Conservation (phyloP, 2,329 filamentous ascomycete species). For the Colletotrichum simmondsii region DNA sequence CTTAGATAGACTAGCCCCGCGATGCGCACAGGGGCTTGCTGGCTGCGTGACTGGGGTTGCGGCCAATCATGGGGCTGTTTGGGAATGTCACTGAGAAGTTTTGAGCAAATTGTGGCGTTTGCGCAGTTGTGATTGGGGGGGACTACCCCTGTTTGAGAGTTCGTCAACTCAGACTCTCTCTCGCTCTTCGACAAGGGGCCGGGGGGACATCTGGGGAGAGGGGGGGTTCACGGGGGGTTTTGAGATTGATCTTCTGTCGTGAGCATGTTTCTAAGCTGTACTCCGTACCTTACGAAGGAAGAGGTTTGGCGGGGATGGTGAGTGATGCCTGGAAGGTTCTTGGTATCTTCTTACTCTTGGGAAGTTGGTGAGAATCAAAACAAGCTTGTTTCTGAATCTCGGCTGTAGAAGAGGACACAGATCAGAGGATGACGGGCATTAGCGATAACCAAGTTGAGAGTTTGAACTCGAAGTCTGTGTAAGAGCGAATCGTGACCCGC, state of each 20-base stretch:
- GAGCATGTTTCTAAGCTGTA: background rate
- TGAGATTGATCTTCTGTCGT: background rate
- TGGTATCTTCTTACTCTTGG: too few relatives aligned
- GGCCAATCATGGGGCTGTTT: background rate
- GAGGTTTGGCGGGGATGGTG: background rate
- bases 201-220: too few relatives aligned
- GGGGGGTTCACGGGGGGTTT: background rate
- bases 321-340: too few relatives aligned
- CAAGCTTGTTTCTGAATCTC: background rate
- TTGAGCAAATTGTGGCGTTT: conserved; percentile 60
- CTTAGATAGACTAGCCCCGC: conserved; percentile 26
- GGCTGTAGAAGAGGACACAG: background rate
- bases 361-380: background rate
- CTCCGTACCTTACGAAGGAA: too few relatives aligned
- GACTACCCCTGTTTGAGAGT: conserved; percentile 8
- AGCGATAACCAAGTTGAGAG: background rate
- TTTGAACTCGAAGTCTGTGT: background rate
- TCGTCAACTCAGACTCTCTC: background rate
- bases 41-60: background rate
- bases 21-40: conserved; percentile 26
- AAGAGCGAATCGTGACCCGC: background rate
- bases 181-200: too few relatives aligned
- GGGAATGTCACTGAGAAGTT: conserved; percentile 49
- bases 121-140: conserved; percentile 5
- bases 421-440: background rate